Percentiles rank a stretch among this genome's conserved stretches.
phyloP scores from a whole-genome alignment of 805 yeast species.

The Ogataea ganodermae region DNA sequence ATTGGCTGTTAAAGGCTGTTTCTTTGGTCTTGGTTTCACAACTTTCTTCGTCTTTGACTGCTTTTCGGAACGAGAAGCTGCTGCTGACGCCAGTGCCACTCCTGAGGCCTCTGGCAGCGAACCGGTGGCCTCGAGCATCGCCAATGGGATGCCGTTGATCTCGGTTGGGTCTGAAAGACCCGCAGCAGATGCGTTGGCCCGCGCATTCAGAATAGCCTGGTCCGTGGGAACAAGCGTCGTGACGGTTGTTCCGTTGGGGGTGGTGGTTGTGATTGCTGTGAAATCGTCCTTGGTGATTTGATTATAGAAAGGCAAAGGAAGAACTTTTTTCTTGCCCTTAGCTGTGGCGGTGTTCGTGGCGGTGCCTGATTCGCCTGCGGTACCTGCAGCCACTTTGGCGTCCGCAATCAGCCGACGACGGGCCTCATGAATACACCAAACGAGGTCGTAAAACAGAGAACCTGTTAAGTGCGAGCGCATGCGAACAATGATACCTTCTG shows the following conservation, averaged over 20 bases:
- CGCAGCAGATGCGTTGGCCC: constrained; percentile 56
- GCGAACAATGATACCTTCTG: constrained; percentile 74
- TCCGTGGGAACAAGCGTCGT: constrained; percentile 89
- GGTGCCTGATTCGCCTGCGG: constrained; percentile 26
- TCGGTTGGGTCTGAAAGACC: constrained; percentile 50
- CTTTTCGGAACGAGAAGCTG: neutral
- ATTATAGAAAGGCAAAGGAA: constrained; percentile 86
- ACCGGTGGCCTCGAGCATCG: constrained; percentile 78
- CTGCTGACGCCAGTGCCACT: neutral
- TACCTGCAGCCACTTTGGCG: constrained; percentile 29
- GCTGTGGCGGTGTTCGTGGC: constrained; percentile 7
- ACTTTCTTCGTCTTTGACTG: constrained; percentile 8
- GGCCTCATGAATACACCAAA: constrained; percentile 95
- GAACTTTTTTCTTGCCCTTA: constrained; percentile 40
- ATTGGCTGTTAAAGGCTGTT: neutral
- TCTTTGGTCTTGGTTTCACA: constrained; percentile 11
- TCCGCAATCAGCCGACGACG: constrained; percentile 62
- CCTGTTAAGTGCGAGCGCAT: constrained; percentile 94
- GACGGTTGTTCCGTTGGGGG: constrained; percentile 90
- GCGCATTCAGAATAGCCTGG: constrained; percentile 65
- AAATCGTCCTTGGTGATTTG: constrained; percentile 90
- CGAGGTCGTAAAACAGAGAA: constrained; percentile 85
- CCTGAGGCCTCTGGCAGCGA: constrained; percentile 41
- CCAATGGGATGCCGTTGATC: constrained; percentile 42
- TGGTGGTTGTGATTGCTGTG: constrained; percentile 78